Evolutionary conservation across 176 grass and related monocot genomes (phyloP), one percentile per base, ranked within the genome.

Genomic region (Eleusine indica): DNA sequence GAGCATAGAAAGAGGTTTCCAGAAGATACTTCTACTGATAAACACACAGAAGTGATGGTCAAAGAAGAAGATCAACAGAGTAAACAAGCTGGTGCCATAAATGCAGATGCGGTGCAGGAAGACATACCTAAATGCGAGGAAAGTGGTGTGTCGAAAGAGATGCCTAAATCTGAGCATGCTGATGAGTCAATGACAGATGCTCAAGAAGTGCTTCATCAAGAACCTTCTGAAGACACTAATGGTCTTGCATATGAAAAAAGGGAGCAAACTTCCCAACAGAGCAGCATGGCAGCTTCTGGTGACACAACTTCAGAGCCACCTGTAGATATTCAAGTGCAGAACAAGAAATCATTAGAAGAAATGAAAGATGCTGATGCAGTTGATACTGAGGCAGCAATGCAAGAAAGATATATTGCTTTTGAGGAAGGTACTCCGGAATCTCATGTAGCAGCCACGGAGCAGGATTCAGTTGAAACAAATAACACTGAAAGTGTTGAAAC

Each of bases 171-270:
- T 78, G 67, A 52, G 63, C 40, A 78, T 10, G 21, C 39, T 51
- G 21, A 66, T 42, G 79, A 74, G 4, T 29, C 12, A 32, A 48
- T 30, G 30, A 68, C 30, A 9, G 16, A 77, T 82, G 57, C 62
- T 68, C 83, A 82, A 29, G 68, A 88, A 84, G 73, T 48, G 67
- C 21, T 77, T 41, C 67, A 83, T 35, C 48, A 90, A 86, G 68
- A 90, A 79, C 30, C 51, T 66, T 17, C 29, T 68, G 69, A 74
- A 86, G 66, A 86, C 48, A 73, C 28, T 7, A 71, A 65, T 73
- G 78, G 22, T 25, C 15, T 42, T 29, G 56, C 71, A 21, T 15
- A 9, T 66, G 72, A 40, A 86, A 72, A 71, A 54, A 54, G 21
- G 46, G 66, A 86, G 81, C 66, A 77, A 77, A 72, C 46, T 40